Evolutionary conservation across 805 yeast genomes (phyloP), one percentile per base, ranked within the genome.

Genomic region (Lachancea kluyveri): DNA sequence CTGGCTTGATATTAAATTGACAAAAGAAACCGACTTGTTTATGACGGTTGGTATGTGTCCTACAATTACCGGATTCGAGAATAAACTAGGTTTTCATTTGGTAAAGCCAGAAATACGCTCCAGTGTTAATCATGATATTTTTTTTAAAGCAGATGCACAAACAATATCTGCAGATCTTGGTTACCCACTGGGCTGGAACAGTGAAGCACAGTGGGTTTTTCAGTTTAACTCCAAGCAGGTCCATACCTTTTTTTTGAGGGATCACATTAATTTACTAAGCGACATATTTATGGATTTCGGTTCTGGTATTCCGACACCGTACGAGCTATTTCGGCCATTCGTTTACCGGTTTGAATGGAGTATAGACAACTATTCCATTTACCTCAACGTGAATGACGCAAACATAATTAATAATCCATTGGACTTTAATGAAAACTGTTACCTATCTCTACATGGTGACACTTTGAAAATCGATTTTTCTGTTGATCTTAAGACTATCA

Each of bases 341-440:
- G 57, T 61, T 4, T 85, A 85, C 52, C 48, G 54, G 1, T 41
- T 87, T 14, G 63, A 68, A 20, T 80, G 94, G 87, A 57, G 64
- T 1, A 48, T 85, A 15, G 58, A 72, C 22, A 60, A 58, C 4
- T 79, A 80, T 45, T 68, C 72, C 19, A 54, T 90, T 6, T 82
- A 63, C 49, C 55, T 90, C 36, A 88, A 88, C 52, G 79, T 86
- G 17, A 92, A 92, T 54, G 95, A 86, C 48, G 73, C 75, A 24
- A 92, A 92, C 52, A 83, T 92, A 47, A 78, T 92, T 42, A 82
- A 87, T 54, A 83, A 86, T 45, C 95, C 97, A 0, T 59, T 87
- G 24, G 96, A 87, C 48, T 76, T 81, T 45, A 73, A 72, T 32
- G 92, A 80, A 39, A 92, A 92, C 54, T 72, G 79, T 20, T 90